Evolutionary conservation across 305 asterid species (phyloP), one percentile per base, ranked within the genome.

Genomic region (Withania somnifera): DNA sequence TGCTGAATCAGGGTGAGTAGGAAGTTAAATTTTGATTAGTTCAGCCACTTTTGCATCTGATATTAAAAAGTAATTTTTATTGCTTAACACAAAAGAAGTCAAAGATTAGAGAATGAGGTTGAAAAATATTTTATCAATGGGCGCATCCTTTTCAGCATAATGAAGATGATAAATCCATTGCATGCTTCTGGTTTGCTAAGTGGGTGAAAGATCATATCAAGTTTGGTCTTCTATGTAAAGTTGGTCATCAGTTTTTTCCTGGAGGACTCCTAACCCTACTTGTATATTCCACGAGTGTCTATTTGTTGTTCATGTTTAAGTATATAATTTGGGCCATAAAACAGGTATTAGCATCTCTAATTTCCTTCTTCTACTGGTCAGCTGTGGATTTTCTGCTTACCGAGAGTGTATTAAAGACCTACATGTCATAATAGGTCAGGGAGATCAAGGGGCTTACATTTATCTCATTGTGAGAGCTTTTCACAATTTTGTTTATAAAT

Each of bases 1-100:
- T 97, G 90, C 88, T 97, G 87, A 92, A 90, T 88, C 98, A 95
- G 89, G 99, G 99, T 97, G 91, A 90, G 98, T 84, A 47, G 61
- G 61, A 75, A 45, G 58, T 71, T 71, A 15, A 71, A 71, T 24
- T 73, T 75, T 75, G 61, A 50, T 75, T 50, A 15, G 8, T 47
- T 75, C 40, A 26, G 80, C 42, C 80, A 8, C 60, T 75, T 75
- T 26, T 50, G 61, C 40, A 24, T 73, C 17, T 17, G 28, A 50
- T 26, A 50, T 75, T 61, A 75, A 26, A 22, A 50, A 45, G 2
- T 28, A 17, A 0, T 8, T 26, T 50, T 50, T 73, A 50, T 28
- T 75, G 42, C 80, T 75, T 32, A 9, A 9, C 26, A 15, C 1
- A 26, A 47, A 20, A 73, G 24, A 45, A 26, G 38, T 71, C 60